Base-by-base conservation (phyloP, 345 rosid species). In the Euphorbia tirucalli region DNA sequence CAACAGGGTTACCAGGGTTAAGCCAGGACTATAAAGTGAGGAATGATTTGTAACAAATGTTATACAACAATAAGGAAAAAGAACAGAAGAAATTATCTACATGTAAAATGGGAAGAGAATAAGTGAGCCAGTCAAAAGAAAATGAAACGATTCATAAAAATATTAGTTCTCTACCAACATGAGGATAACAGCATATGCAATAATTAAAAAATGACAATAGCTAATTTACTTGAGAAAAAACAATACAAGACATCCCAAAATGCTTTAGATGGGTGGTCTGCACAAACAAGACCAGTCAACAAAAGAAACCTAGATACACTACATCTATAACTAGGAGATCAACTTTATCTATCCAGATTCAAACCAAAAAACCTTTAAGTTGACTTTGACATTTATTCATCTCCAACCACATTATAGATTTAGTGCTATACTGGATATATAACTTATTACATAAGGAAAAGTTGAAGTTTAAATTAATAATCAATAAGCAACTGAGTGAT, bases 171-270 rank as follows among this genome's bases (percentile, higher is more conserved):
- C 31, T 22, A 14, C 31, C 27, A 37, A 41, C 6, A 64, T 54
- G 21, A 52, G 61, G 30, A 48, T n/a, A 24, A 49, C 24, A 43
- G 9, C 18, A 58, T 27, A 32, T 37, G 28, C 14, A 52, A 31
- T 1, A 68, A 18, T 21, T 31, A 50, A 2, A 50, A 63, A 22
- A 43, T 25, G 30, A 11, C 25, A 30, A 46, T 32, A 70, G 25
- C 56, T 70, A 58, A 8, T 57, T 25, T 1, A 69, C 52, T 56
- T 13, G 11, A 16, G 65, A 24, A 28, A 39, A 31, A 3, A 43
- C 39, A 69, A 56, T 37, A 66, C 37, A 27, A 46, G 63, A 59
- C 57, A 69, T 27, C 41, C 62, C 52, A 44, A 59, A 43, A 58
- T 25, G 11, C 28, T 50, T 1, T 22, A 28, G 11, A 18, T 57